A percentile compares a stretch with the other conserved stretches of the same genome.
Evolutionary conservation across 345 rosid genomes (phyloP).

Genomic region (Pistacia vera): DNA sequence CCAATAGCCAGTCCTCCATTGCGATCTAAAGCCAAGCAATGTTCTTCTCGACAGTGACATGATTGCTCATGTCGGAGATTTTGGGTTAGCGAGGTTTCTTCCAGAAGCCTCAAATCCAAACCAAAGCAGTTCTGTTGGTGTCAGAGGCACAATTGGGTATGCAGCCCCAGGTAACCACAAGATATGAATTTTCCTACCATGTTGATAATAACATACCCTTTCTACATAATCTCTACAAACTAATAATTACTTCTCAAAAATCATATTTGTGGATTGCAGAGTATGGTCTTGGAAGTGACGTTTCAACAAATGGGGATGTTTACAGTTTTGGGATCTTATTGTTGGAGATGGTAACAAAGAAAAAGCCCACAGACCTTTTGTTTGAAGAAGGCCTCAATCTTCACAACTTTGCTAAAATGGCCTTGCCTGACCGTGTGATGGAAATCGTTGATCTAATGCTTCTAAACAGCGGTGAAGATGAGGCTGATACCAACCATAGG

Average conservation of each 20-base stretch:
- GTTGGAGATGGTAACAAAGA: conserved; percentile 29
- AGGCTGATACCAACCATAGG: not conserved
- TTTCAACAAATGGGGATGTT: conserved; percentile 26
- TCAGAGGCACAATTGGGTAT: conserved; percentile 18
- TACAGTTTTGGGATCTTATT: conserved; percentile 30
- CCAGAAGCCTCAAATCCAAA: not conserved
- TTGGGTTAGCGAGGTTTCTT: conserved; percentile 7
- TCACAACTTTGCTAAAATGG: conserved; percentile 12
- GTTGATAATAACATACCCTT: not conserved
- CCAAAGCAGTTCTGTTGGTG: conserved; percentile 11
- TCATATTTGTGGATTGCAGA: conserved; percentile 17
- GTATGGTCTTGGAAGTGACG: conserved; percentile 33
- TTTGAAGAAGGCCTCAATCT: conserved; percentile 24
- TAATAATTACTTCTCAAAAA: not conserved
- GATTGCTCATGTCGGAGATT: not conserved
- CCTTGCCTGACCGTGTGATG: conserved; percentile 13
- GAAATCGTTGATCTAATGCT: conserved; percentile 19
- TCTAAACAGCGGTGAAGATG: conserved; percentile 2
- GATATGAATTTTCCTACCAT: not conserved
- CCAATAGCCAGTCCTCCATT: not conserved
- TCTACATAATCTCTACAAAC: not conserved
- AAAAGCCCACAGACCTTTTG: conserved; percentile 19
- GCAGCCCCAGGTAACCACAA: conserved; percentile 21
- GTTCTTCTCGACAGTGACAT: not conserved
- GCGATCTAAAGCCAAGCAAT: conserved; percentile 15